These are phyloP conservation scores for Rhexocercosporidium sp. DNA, from an alignment of 2,329 filamentous ascomycete species.

Conservation along the genomic window DNA sequence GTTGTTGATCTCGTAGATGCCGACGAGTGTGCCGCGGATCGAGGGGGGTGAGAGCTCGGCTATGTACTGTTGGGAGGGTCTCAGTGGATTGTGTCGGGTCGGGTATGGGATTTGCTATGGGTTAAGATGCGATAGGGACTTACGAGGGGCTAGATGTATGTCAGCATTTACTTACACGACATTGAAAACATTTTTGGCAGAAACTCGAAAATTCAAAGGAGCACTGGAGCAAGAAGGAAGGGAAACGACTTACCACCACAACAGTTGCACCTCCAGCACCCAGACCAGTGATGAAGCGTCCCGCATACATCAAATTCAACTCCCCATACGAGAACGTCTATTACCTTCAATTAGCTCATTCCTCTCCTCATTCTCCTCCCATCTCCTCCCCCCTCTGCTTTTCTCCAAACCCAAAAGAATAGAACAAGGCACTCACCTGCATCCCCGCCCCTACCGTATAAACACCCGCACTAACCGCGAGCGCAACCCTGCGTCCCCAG, in stretches of 20 bases:
- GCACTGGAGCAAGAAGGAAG: too few relatives aligned
- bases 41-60: conserved; percentile 37
- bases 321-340: conserved; percentile 33
- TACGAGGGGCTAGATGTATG: conserved; percentile 27
- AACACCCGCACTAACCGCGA: conserved; percentile 21
- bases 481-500: conserved; percentile 26
- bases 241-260: conserved; percentile 22
- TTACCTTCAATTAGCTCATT: neutral
- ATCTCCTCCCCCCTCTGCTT: neutral
- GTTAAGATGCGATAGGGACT: neutral
- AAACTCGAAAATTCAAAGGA: too few relatives aligned
- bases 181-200: too few relatives aligned
- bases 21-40: conserved; percentile 36
- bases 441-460: conserved; percentile 29
- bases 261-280: conserved; percentile 36
- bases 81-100: conserved; percentile 11
- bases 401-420: neutral
- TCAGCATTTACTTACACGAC: neutral
- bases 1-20: conserved; percentile 39
- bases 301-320: conserved; percentile 36
- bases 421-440: conserved; percentile 24
- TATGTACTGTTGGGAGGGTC: conserved; percentile 33
- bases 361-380: neutral
- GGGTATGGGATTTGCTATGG: neutral
- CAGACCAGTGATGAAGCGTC: conserved; percentile 35